Evolutionary conservation across 495 filamentous ascomycete species (phyloP), one percentile per base, ranked within the genome.

Genomic region (Oidiodendron maius): DNA sequence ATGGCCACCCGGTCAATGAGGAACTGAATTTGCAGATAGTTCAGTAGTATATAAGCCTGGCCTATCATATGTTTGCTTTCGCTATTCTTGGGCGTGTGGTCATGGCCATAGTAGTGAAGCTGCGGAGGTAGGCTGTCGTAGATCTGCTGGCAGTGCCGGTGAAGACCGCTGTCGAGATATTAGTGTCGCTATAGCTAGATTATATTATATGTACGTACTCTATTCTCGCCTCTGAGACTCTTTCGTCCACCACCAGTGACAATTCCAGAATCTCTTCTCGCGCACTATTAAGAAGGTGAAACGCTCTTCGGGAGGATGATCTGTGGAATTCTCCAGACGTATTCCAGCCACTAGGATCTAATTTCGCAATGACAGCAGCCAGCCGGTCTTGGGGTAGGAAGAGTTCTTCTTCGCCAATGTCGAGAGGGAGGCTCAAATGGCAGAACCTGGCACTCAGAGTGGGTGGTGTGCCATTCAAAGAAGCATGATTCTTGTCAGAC

Each of bases 261-360:
- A 60, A 20, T 44, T 60, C 53, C 4, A 60, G 34, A 15, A 60
- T 60, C 35, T 57, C 53, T 20, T 60, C 57, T 20, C 57, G 46
- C 15, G 57, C 37, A 8, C 24, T 22, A n/a, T 40, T 39, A 12
- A 51, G 24, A 11, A 42, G 39, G 13, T 45, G 24, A 16, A 50
- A 48, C 22, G 44, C 46, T 30, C 54, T 44, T 6, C 42, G 13
- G 3, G 50, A 8, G 12, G 51, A 57, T 9, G 40, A 35, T 13
- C 4, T 15, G 13, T 46, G 22, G 6, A 51, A 24, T 11, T 40
- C 47, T 1, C 42, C 23, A 15, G 24, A 23, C 15, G 43, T 44
- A 42, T 48, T 56, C 53, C 57, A 57, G 9, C 57, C 57, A 38
- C 54, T 39, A 9, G 25, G 13, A 41, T 54, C 53, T 9, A 60